These are phyloP conservation scores for Gloeopeniophorella convolvens DNA, from an alignment of 768 basidiomycete genomes.

Conservation along the genomic window DNA sequence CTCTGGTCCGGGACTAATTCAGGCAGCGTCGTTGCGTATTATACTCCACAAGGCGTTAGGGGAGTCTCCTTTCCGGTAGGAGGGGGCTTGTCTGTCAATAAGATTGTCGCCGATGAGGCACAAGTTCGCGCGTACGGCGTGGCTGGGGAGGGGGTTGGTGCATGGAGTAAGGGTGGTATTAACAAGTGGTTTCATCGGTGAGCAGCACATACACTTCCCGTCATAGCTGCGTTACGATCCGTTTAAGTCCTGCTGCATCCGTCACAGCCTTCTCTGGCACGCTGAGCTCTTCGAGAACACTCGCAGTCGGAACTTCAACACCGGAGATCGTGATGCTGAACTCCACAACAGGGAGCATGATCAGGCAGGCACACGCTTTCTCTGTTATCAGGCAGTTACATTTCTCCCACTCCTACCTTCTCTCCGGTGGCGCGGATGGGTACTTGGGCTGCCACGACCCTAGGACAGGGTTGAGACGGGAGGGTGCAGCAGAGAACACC, in stretches of 20 bases:
- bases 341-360: slow-evolving; percentile 58
- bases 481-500: slow-evolving; percentile 42
- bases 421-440: slow-evolving; percentile 72
- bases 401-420: slow-evolving; percentile 53
- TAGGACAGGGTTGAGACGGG: slow-evolving; percentile 49
- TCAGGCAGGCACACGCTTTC: slow-evolving; percentile 51
- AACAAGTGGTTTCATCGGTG: slow-evolving; percentile 80
- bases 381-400: slow-evolving; percentile 60
- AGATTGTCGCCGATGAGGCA: slow-evolving; percentile 71
- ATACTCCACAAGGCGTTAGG: slow-evolving; percentile 53
- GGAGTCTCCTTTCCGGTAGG: slow-evolving; percentile 74
- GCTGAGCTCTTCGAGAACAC: slow-evolving; percentile 42
- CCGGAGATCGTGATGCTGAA: slow-evolving; percentile 68
- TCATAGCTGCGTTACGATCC: slow-evolving; percentile 33
- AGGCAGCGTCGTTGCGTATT: slow-evolving; percentile 65
- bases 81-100: slow-evolving; percentile 60
- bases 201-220: slow-evolving; percentile 29
- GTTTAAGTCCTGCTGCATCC: slow-evolving; percentile 28
- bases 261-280: slow-evolving; percentile 42
- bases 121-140: slow-evolving; percentile 62
- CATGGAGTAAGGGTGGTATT: slow-evolving; percentile 79
- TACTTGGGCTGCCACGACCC: slow-evolving; percentile 66
- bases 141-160: slow-evolving; percentile 61
- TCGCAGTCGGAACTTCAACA: slow-evolving; percentile 53
- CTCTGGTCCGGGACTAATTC: slow-evolving; percentile 78